Base-by-base conservation (phyloP, 768 basidiomycete genomes). In the Auricularia sp. region DNA sequence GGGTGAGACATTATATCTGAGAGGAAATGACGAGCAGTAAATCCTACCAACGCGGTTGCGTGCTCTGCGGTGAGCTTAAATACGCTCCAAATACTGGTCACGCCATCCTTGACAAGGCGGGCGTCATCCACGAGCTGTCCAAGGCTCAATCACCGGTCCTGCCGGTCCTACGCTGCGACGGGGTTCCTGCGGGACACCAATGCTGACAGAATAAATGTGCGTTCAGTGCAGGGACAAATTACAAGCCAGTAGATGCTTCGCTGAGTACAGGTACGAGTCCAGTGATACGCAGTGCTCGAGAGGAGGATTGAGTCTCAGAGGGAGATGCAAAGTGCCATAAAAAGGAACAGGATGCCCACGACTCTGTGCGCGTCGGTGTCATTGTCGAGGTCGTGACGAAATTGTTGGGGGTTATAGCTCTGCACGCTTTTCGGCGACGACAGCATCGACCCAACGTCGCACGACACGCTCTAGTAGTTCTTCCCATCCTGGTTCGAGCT, bases 401-500 rank as follows among this genome's bases (percentile, higher is more conserved):
- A 42, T 42, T 7, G 39, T 42, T 42, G 2, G 29, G 29, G 39
- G 39, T 64, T 35, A 65, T 24, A 42, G 8, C 54, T 71, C 71
- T 51, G 68, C 69, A 47, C 80, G 59, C 72, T 76, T 76, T 76
- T 96, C 93, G 44, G 84, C 82, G 3, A 91, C 82, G 6, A 87
- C 86, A 34, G 81, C 84, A 29, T 79, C 77, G 64, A 86, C 79
- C 93, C 93, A 95, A 42, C 79, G 76, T 51, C 82, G 59, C 11
- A 93, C 75, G 0, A 84, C 80, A 24, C 70, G 70, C 72, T 89
- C 85, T 4, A 96, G 78, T 88, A 93, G 91, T 33, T 77, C 77
- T 64, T 92, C 87, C 93, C 93, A 96, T 0, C 89, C 91, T 0
- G 82, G 80, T 11, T 89, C 92, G 65, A 80, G 84, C 65, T 84